A percentile compares a stretch with the other conserved stretches of the same genome.
phyloP scores from a whole-genome alignment of 768 basidiomycete genomes.

The Boletus pseudopeckii region DNA sequence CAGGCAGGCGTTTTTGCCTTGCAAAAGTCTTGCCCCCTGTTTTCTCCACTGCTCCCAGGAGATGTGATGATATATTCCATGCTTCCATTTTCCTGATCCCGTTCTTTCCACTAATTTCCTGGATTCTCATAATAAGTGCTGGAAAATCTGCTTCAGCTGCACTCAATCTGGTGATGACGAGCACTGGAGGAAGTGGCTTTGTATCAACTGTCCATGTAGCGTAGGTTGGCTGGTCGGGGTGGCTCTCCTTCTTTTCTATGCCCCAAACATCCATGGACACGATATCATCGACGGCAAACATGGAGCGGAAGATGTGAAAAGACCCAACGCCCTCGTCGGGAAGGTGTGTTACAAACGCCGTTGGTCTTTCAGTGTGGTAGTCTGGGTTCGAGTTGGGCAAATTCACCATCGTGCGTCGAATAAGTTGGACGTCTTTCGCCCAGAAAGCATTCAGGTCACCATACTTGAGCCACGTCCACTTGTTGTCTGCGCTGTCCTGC shows the following conservation, averaged over 20 bases:
- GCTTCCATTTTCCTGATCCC: slow-evolving; percentile 38
- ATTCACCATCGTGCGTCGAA: slow-evolving; percentile 30
- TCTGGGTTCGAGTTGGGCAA: slow-evolving; percentile 2
- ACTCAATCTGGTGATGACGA: slow-evolving; percentile 44
- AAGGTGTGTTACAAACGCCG: slow-evolving; percentile 36
- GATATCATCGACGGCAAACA: slow-evolving; percentile 6
- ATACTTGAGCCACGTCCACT: slow-evolving; percentile 33
- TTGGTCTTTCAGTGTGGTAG: slow-evolving; percentile 3
- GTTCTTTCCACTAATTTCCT: slow-evolving; percentile 30
- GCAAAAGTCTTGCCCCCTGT: slow-evolving; percentile 31
- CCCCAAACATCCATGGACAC: slow-evolving; percentile 16
- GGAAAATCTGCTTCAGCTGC: slow-evolving; percentile 28
- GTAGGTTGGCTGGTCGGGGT: slow-evolving; percentile 17
- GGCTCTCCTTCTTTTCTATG: slow-evolving; percentile 1
- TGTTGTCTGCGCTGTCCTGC: background rate
- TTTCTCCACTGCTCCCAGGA: slow-evolving; percentile 24
- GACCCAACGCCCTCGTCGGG: slow-evolving; percentile 44
- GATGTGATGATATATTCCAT: slow-evolving; percentile 33
- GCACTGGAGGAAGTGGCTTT: slow-evolving; percentile 25
- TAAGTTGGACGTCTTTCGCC: slow-evolving; percentile 37
- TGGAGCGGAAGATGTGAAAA: slow-evolving; percentile 36
- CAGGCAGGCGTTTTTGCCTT: slow-evolving; percentile 39
- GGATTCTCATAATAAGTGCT: slow-evolving; percentile 33
- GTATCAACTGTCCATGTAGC: slow-evolving; percentile 45
- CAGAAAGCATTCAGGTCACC: background rate